Evolutionary conservation across 177 flowering plant species (phyloP).

Genomic region (Vitis hybrid): DNA sequence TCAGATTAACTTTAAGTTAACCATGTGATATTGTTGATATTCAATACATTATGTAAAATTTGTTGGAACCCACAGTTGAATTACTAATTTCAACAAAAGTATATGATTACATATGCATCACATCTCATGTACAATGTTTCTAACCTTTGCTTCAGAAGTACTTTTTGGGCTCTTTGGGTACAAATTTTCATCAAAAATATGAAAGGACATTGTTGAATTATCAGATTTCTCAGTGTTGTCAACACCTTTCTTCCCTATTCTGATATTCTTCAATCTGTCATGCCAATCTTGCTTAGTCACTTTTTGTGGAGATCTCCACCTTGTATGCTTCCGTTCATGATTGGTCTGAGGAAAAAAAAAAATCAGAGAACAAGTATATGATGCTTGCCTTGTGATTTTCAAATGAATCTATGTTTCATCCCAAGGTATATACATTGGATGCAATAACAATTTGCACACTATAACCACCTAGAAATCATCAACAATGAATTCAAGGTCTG

Average conservation of each 20-base stretch:
- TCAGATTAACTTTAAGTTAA: too few species aligned
- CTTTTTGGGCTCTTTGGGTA: slow-evolving; percentile 34
- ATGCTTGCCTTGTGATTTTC: neutral
- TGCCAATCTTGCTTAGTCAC: slow-evolving; percentile 79
- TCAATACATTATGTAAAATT: too few species aligned
- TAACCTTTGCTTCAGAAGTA: slow-evolving; percentile 49
- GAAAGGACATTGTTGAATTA: slow-evolving; percentile 39
- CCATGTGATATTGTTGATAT: too few species aligned
- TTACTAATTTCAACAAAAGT: too few species aligned
- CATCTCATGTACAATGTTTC: neutral
- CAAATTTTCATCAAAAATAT: slow-evolving; percentile 51
- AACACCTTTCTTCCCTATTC: slow-evolving; percentile 49
- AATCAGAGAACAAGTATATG: too few species aligned
- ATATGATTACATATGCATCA: too few species aligned
- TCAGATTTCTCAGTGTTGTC: slow-evolving; percentile 50
- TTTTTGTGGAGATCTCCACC: slow-evolving; percentile 46
- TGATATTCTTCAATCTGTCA: slow-evolving; percentile 58
- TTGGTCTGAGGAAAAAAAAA: slow-evolving; percentile 11
- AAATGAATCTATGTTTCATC: neutral
- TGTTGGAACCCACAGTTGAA: too few species aligned
- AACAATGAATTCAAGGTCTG: too few species aligned
- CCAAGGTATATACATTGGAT: neutral
- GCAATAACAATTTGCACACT: too few species aligned
- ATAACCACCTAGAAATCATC: too few species aligned
- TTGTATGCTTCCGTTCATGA: slow-evolving; percentile 35